phyloP scores from a whole-genome alignment of 2,329 filamentous ascomycete species.

The Venturia nashicola region DNA sequence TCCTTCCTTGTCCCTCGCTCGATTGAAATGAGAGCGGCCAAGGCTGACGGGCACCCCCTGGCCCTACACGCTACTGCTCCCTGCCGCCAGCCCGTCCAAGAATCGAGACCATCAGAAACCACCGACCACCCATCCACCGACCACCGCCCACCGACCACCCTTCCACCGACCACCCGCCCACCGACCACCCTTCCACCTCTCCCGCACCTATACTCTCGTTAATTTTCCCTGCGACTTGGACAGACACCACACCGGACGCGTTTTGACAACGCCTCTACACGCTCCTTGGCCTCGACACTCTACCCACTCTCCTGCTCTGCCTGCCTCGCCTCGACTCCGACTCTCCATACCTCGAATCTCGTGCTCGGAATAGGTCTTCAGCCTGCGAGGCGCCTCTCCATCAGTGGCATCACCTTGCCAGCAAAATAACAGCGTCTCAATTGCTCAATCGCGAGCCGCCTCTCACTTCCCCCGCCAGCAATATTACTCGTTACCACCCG shows the following conservation, averaged over 20 bases:
- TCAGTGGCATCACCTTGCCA: not conserved
- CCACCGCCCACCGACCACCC: not conserved
- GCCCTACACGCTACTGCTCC: too few relatives aligned
- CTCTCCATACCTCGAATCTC: not conserved
- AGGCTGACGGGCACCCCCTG: too few relatives aligned
- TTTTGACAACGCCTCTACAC: not conserved
- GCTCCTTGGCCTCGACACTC: not conserved
- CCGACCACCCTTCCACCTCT: not conserved
- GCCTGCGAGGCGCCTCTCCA: not conserved
- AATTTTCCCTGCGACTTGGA: not conserved
- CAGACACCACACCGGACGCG: not conserved
- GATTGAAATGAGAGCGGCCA: not conserved
- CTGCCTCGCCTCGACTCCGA: not conserved
- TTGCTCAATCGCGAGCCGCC: not conserved
- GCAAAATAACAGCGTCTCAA: too few relatives aligned
- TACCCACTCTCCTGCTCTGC: too few relatives aligned
- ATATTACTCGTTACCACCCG: not conserved
- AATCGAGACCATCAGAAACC: too few relatives aligned
- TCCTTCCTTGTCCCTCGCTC: not conserved
- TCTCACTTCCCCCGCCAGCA: not conserved
- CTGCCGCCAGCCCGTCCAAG: not conserved
- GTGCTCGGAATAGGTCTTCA: not conserved
- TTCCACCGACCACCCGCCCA: not conserved
- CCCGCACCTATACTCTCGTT: not conserved
- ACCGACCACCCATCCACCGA: not conserved